Conservation (phyloP, 129 eudicot genomes). For the Flaveria bidentis region DNA sequence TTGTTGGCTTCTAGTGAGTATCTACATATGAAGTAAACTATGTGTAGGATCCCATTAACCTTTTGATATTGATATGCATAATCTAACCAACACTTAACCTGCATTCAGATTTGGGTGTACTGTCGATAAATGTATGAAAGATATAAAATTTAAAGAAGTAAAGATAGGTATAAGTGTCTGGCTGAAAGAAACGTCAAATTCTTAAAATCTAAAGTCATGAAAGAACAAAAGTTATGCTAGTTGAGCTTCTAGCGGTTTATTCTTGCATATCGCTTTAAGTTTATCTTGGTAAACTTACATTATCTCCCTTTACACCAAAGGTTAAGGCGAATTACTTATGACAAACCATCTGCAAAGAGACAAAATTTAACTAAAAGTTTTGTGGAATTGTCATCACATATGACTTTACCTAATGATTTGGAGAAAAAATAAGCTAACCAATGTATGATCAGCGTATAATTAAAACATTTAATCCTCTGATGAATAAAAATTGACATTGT, state of each 20-base stretch:
- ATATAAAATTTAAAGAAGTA: not conserved
- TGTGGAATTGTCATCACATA: not conserved
- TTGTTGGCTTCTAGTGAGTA: not conserved
- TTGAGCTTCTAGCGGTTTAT: not conserved
- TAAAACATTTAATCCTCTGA: slow-evolving; percentile 16
- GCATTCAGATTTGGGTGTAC: not conserved
- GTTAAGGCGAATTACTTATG: slow-evolving; percentile 11
- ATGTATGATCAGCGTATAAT: slow-evolving; percentile 8
- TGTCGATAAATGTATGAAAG: not conserved
- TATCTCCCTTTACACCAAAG: slow-evolving; percentile 19
- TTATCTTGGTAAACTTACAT: slow-evolving; percentile 14
- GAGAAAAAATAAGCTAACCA: slow-evolving; percentile 23
- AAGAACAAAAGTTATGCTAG: slow-evolving; percentile 7
- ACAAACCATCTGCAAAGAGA: not conserved
- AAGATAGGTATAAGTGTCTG: not conserved
- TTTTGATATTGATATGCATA: not conserved
- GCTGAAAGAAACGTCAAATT: not conserved
- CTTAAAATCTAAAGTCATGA: not conserved
- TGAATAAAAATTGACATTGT: not conserved
- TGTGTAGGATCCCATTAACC: slow-evolving; percentile 17
- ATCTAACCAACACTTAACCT: slow-evolving; percentile 22
- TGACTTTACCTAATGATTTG: slow-evolving; percentile 34
- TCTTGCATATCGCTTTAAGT: not conserved
- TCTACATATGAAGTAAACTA: not conserved
- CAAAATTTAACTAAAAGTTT: not conserved